phyloP scores from a whole-genome alignment of 805 yeast species.

The Ogataea haglerorum region DNA sequence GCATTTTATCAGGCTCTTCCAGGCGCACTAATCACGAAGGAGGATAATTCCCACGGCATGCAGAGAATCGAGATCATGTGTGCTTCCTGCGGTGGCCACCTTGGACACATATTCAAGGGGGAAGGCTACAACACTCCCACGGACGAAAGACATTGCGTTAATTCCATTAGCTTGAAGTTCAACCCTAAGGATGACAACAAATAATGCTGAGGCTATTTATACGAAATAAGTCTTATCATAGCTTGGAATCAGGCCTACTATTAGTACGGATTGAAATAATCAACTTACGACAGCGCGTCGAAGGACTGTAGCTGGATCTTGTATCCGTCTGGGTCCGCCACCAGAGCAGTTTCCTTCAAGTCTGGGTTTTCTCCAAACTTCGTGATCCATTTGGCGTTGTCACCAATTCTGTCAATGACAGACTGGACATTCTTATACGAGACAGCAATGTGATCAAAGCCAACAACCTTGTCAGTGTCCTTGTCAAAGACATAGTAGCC shows the following conservation, averaged over 20 bases:
- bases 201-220: neutral
- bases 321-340: slow-evolving; percentile 90
- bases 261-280: slow-evolving; percentile 2
- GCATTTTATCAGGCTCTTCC: slow-evolving; percentile 90
- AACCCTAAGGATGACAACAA: slow-evolving; percentile 5
- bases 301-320: slow-evolving; percentile 59
- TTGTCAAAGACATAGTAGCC: slow-evolving; percentile 79
- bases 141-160: slow-evolving; percentile 92
- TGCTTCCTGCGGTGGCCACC: slow-evolving; percentile 83
- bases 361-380: slow-evolving; percentile 51
- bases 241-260: slow-evolving; percentile 11
- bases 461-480: slow-evolving; percentile 52
- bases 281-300: slow-evolving; percentile 22
- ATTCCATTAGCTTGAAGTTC: slow-evolving; percentile 77
- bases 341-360: slow-evolving; percentile 61
- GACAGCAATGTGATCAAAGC: slow-evolving; percentile 84
- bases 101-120: slow-evolving; percentile 93
- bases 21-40: slow-evolving; percentile 60
- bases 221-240: slow-evolving; percentile 1
- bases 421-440: slow-evolving; percentile 60
- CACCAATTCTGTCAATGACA: slow-evolving; percentile 50
- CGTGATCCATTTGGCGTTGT: slow-evolving; percentile 51
- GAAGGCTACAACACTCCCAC: slow-evolving; percentile 89
- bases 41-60: slow-evolving; percentile 73
- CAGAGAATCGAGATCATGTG: slow-evolving; percentile 87